Percentiles rank a stretch among this genome's conserved stretches.
Conservation (phyloP, 345 rosid species). For the Nephelium lappaceum region DNA sequence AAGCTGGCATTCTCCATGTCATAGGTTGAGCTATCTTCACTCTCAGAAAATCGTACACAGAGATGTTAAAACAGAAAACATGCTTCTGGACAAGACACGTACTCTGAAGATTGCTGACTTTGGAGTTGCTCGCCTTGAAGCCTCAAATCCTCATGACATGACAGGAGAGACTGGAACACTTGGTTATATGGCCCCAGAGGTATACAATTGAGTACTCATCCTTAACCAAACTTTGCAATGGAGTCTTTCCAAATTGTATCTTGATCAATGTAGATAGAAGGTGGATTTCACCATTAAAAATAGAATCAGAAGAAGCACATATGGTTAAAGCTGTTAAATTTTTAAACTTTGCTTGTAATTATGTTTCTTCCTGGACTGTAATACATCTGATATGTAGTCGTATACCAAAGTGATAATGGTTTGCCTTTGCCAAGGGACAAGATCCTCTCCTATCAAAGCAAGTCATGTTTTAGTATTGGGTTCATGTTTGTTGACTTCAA, state of each 20-base stretch:
- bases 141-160: conserved; percentile 98
- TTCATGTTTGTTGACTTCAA: background rate
- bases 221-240: background rate
- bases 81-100: conserved; percentile 89
- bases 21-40: conserved; percentile 93
- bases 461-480: background rate
- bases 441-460: background rate
- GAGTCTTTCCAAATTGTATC: background rate
- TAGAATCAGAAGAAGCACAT: background rate
- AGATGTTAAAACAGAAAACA: conserved; percentile 98
- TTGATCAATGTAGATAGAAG: background rate
- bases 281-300: background rate
- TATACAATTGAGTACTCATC: conserved; percentile 25
- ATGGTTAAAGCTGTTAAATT: background rate
- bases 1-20: conserved; percentile 3
- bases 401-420: background rate
- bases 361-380: background rate
- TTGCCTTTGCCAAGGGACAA: background rate
- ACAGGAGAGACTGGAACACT: conserved; percentile 99
- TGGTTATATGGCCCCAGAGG: conserved; percentile 99
- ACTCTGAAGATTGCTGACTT: conserved; percentile 93
- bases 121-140: conserved; percentile 97
- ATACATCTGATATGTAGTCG: background rate
- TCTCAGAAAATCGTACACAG: conserved; percentile 90
- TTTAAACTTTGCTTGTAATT: no score